A percentile compares a stretch with the other conserved stretches of the same genome.
Evolutionary conservation across 1,139 yeast species (phyloP).

Genomic region (Saccharomyces hybrid): DNA sequence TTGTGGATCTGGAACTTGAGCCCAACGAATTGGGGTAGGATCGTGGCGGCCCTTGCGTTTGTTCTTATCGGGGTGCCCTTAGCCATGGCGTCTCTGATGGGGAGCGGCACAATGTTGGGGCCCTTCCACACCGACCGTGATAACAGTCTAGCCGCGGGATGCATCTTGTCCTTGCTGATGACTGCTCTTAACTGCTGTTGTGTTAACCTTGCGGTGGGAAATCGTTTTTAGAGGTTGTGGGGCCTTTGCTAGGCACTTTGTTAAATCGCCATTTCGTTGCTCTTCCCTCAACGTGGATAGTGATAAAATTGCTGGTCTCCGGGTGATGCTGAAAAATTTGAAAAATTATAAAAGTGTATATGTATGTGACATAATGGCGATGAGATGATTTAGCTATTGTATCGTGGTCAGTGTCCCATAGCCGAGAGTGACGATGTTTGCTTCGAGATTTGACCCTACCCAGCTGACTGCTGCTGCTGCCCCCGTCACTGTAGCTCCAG

Average conservation of each 20-base stretch:
- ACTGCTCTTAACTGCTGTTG: neutral
- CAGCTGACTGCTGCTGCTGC: conserved; percentile 12
- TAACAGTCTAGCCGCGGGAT: conserved; percentile 17
- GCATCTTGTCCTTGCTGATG: conserved; percentile 9
- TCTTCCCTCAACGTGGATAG: neutral
- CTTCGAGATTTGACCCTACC: conserved; percentile 55
- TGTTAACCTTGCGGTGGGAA: neutral
- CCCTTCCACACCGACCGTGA: conserved; percentile 43
- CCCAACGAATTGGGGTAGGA: conserved; percentile 92
- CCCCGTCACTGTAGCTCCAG: neutral
- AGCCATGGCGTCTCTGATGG: conserved; percentile 74
- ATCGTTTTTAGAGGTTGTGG: neutral
- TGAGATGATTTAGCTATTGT: neutral
- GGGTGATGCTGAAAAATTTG: neutral
- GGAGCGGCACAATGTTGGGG: conserved; percentile 89
- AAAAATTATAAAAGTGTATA: neutral
- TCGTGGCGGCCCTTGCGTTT: conserved; percentile 88
- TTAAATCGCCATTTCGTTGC: neutral
- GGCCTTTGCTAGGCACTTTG: neutral
- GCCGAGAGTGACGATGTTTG: conserved; percentile 42
- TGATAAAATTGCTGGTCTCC: neutral
- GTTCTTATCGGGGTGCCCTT: conserved; percentile 85
- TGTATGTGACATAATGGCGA: neutral
- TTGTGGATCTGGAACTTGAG: conserved; percentile 89
- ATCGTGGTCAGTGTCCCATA: neutral